A percentile compares a stretch with the other conserved stretches of the same genome.
phyloP scores from a whole-genome alignment of 495 filamentous ascomycete species.

The Lepidopterella palustris region DNA sequence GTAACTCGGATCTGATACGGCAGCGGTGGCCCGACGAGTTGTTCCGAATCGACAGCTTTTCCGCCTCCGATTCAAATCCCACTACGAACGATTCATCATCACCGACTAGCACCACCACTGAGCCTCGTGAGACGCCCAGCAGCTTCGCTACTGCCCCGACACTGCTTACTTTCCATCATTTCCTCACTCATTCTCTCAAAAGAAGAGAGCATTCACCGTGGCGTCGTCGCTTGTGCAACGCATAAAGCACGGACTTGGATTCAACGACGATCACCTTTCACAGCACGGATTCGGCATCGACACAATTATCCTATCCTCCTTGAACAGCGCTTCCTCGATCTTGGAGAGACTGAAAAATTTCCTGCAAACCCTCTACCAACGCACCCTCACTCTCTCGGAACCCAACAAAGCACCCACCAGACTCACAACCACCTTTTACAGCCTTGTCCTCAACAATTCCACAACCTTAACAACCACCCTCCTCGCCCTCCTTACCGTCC shows the following conservation, averaged over 20 bases:
- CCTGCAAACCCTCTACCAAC: background rate
- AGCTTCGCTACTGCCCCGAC: background rate
- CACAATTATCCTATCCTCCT: background rate
- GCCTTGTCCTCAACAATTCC: conserved; percentile 20
- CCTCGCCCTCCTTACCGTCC: conserved; percentile 40
- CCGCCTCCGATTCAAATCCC: background rate
- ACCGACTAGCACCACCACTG: background rate
- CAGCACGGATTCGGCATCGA: background rate
- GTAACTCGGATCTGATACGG: too few relatives aligned
- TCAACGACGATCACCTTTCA: conserved; percentile 18
- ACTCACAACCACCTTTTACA: background rate
- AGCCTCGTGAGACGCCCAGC: background rate
- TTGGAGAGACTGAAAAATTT: background rate
- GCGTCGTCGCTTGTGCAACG: conserved; percentile 17
- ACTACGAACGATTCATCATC: background rate
- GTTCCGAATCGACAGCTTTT: background rate
- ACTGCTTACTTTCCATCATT: background rate
- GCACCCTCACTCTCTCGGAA: conserved; percentile 6
- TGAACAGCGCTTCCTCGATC: background rate
- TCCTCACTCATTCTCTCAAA: background rate
- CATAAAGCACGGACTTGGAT: conserved; percentile 23
- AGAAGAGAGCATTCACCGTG: conserved; percentile 17
- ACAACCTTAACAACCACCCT: conserved; percentile 20
- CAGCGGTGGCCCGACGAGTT: too few relatives aligned
- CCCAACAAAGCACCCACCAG: too few relatives aligned